Evolutionary conservation across 257 asterid species (phyloP).

Genomic region (Salvia rosmarinus): DNA sequence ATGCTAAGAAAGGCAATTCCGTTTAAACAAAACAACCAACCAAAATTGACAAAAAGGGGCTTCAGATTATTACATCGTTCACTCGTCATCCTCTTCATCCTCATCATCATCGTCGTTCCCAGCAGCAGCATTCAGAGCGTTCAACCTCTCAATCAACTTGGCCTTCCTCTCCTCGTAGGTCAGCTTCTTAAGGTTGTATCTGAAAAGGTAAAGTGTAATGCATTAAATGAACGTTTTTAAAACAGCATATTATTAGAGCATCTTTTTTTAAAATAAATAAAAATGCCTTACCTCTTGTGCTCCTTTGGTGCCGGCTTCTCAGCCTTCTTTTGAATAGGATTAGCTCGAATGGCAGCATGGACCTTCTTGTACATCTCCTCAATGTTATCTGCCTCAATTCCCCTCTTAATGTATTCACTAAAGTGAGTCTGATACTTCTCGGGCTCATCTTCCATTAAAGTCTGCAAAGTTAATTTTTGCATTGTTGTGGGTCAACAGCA

Average conservation of each 20-base stretch:
- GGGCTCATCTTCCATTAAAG: conserved; percentile 73
- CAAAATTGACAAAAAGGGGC: conserved; percentile 28
- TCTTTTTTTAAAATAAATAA: background rate
- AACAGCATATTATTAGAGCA: background rate
- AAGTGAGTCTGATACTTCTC: conserved; percentile 73
- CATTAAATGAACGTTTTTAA: background rate
- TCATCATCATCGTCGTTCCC: conserved; percentile 53
- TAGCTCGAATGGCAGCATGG: conserved; percentile 79
- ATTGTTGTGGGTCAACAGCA: background rate
- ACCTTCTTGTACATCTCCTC: conserved; percentile 72
- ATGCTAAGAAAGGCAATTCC: background rate
- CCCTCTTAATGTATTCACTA: conserved; percentile 59
- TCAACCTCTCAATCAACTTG: conserved; percentile 69
- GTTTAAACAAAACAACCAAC: conserved; percentile 27
- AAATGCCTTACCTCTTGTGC: conserved; percentile 58
- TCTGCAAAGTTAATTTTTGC: conserved; percentile 27
- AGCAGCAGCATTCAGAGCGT: conserved; percentile 67
- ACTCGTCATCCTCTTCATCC: conserved; percentile 56
- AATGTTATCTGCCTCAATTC: conserved; percentile 46
- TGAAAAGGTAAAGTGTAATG: conserved; percentile 29
- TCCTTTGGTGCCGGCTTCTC: conserved; percentile 61
- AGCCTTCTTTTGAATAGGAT: conserved; percentile 59
- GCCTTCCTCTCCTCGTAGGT: conserved; percentile 58
- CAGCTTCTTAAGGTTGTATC: conserved; percentile 73
- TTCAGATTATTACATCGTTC: conserved; percentile 21